Conservation (phyloP, 768 basidiomycete genomes). For the Pleurotus djamor region DNA sequence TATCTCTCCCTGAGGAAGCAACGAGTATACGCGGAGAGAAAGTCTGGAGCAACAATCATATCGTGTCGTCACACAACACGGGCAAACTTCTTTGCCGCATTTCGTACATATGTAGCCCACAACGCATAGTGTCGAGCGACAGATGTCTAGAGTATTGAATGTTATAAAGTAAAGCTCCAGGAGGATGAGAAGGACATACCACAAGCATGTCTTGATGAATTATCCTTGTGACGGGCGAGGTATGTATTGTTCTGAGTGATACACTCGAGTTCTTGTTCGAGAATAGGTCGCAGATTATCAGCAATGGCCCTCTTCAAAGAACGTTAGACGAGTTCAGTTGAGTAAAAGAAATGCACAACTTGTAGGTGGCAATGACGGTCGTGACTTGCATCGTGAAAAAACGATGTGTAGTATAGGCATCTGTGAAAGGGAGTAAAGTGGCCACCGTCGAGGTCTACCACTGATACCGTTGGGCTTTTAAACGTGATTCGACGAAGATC, state of each 20-base stretch:
- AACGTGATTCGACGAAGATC: neutral
- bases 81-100: neutral
- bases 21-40: neutral
- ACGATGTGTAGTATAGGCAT: neutral
- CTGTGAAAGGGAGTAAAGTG: neutral
- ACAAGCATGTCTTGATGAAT: neutral
- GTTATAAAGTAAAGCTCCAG: neutral
- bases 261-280: too few relatives aligned
- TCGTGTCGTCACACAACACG: neutral
- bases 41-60: neutral
- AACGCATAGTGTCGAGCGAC: neutral
- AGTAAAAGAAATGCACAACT: neutral
- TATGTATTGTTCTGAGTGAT: too few relatives aligned
- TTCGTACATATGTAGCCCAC: neutral
- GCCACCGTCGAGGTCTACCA: neutral
- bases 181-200: neutral
- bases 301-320: neutral
- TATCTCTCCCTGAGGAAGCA: neutral
- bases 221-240: neutral
- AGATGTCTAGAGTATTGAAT: neutral
- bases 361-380: neutral
- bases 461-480: neutral
- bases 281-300: too few relatives aligned
- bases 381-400: neutral
- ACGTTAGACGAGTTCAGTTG: neutral